Evolutionary conservation across 1,284 basidiomycete species (phyloP).

Genomic region (Moniliophthora roreri): DNA sequence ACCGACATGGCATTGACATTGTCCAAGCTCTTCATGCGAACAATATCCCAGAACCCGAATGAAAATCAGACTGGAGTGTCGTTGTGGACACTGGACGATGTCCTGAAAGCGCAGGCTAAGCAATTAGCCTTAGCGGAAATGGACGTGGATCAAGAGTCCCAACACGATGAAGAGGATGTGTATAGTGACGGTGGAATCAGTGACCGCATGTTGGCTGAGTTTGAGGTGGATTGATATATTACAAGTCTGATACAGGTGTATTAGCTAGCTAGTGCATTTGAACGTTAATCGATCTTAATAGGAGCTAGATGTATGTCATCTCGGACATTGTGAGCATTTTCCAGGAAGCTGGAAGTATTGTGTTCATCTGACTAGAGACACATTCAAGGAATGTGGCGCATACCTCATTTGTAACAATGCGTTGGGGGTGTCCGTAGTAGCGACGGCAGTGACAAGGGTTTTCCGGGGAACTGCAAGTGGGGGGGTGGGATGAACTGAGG

Average conservation of each 20-base stretch:
- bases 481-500: conserved; percentile 49
- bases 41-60: conserved; percentile 96
- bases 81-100: conserved; percentile 89
- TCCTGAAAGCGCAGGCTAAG: conserved; percentile 79
- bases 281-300: neutral
- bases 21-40: conserved; percentile 95
- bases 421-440: conserved; percentile 46
- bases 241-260: conserved; percentile 8
- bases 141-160: conserved; percentile 26
- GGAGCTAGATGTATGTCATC: conserved; percentile 7
- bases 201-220: conserved; percentile 61
- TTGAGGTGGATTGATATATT: conserved; percentile 37
- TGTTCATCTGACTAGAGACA: conserved; percentile 10
- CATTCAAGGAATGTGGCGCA: conserved; percentile 9
- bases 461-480: conserved; percentile 36
- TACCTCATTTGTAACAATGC: conserved; percentile 35
- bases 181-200: conserved; percentile 75
- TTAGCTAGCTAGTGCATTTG: conserved; percentile 6
- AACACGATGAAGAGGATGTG: conserved; percentile 53
- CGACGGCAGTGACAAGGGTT: conserved; percentile 51
- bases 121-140: conserved; percentile 60
- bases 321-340: conserved; percentile 40
- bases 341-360: conserved; percentile 33
- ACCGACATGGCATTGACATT: conserved; percentile 98
- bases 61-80: conserved; percentile 95